Evolutionary conservation across 306 rosid genomes (phyloP).

Genomic region (Cotoneaster glaucophyllus): DNA sequence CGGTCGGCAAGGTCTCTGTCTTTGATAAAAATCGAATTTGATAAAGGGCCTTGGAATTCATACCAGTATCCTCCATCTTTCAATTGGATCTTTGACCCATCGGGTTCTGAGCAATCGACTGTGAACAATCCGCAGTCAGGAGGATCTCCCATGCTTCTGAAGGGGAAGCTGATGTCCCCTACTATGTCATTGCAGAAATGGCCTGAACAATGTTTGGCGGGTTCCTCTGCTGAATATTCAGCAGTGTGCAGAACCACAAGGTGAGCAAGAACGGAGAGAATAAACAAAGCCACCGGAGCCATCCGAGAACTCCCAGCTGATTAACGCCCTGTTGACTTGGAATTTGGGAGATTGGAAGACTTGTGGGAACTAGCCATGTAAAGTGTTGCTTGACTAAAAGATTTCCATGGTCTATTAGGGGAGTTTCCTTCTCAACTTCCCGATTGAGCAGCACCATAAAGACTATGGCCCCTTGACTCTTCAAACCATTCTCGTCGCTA

Average conservation of each 20-base stretch:
- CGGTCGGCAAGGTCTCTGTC: accelerated
- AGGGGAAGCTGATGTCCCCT: not conserved
- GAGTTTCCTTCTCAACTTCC: too few relatives aligned
- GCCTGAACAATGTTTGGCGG: not conserved
- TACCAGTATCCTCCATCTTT: not conserved
- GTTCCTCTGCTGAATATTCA: not conserved
- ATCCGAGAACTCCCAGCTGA: not conserved
- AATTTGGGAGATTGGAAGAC: not conserved
- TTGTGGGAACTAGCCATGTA: not conserved
- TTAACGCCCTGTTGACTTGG: not conserved
- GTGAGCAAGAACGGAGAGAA: slow-evolving; percentile 6
- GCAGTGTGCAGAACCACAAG: not conserved
- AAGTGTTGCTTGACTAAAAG: not conserved
- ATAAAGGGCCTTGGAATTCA: not conserved
- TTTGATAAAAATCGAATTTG: not conserved
- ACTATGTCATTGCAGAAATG: accelerated
- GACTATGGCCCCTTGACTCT: too few relatives aligned
- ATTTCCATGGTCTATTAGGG: too few relatives aligned
- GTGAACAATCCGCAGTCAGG: not conserved
- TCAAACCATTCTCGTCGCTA: too few relatives aligned
- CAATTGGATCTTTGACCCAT: not conserved
- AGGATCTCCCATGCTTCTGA: accelerated
- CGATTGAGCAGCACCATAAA: too few relatives aligned
- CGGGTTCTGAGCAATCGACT: not conserved
- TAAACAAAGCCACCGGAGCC: not conserved